phyloP scores from a whole-genome alignment of 2,329 filamentous ascomycete genomes.

The Verruconis gallopava region DNA sequence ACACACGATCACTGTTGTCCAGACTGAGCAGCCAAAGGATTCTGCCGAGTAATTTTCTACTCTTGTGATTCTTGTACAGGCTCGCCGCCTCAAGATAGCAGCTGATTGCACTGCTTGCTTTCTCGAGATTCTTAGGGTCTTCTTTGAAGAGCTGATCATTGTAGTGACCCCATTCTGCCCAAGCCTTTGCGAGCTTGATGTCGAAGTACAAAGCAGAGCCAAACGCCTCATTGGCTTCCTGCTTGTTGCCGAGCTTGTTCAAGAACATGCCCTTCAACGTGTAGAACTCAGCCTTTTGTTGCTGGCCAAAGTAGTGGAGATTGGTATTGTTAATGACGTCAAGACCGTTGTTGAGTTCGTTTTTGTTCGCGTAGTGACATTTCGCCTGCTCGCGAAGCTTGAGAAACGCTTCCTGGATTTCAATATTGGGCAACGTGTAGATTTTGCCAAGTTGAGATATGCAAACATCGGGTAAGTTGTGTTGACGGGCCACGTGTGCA shows the following conservation, averaged over 20 bases:
- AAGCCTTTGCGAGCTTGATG: slow-evolving; percentile 87
- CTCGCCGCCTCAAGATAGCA: slow-evolving; percentile 94
- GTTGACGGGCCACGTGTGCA: slow-evolving; percentile 92
- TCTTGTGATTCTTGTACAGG: slow-evolving; percentile 94
- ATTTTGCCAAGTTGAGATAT: slow-evolving; percentile 95
- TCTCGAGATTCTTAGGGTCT: slow-evolving; percentile 65
- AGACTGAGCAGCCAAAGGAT: slow-evolving; percentile 93
- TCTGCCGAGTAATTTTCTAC: slow-evolving; percentile 79
- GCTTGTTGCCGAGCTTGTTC: slow-evolving; percentile 80
- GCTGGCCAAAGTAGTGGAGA: slow-evolving; percentile 89
- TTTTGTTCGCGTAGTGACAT: slow-evolving; percentile 93
- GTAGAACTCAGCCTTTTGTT: slow-evolving; percentile 98
- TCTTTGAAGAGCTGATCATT: slow-evolving; percentile 95
- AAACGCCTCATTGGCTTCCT: slow-evolving; percentile 86
- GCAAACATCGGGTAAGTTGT: slow-evolving; percentile 91
- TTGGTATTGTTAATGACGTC: slow-evolving; percentile 99
- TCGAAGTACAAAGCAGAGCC: slow-evolving; percentile 94
- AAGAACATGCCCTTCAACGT: slow-evolving; percentile 99
- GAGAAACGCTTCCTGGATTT: slow-evolving; percentile 97
- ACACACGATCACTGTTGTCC: slow-evolving; percentile 72
- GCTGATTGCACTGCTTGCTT: slow-evolving; percentile 82
- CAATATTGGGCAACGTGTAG: slow-evolving; percentile 96
- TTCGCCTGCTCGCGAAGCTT: slow-evolving; percentile 98
- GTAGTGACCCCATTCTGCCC: slow-evolving; percentile 98
- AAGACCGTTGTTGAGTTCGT: slow-evolving; percentile 80